Base-by-base conservation (phyloP, 2,329 filamentous ascomycete species). In the Colletotrichum destructivum region DNA sequence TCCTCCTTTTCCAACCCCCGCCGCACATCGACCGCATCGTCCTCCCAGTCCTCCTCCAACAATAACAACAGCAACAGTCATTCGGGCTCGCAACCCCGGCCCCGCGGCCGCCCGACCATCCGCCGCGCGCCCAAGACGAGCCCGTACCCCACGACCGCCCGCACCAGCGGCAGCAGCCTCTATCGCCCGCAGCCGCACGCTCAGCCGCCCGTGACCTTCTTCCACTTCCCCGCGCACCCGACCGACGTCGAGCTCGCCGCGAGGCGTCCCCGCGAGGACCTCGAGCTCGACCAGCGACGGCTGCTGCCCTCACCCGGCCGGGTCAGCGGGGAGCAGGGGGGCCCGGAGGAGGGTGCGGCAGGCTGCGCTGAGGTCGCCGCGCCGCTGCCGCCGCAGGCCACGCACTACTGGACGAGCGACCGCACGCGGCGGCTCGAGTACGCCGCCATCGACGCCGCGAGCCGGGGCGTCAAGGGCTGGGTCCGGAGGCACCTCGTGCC, bases 351-450 rank as follows among this genome's bases (percentile, higher is more conserved):
- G 67, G 74, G 51, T 26, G 26, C 26, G 26, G 26, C 26, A 26
- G 26, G 26, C 64, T 74, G 26, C 74, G 72, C 23, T 74, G 69
- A 62, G 12, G 51, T 77, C 1, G 69, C 79, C 1, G 69, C 79
- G 2, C 81, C 82, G 44, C 80, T 83, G 3, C 82, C 84, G 2
- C 89, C 88, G 15, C 88, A 88, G 4, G 91, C 90, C 3, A 89
- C 88, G 1, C 89, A 91, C 77, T 92, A 92, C 80, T 92, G 90
- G 90, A 92, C 89, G 1, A 91, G 88, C 76, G 88, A 91, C 77
- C 84, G 84, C 64, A 91, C 90, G 0, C 85, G 90, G 4, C 84
- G 89, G 13, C 83, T 91, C 4, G 90, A 92, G 81, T 92, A 92
- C 75, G 90, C 89, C 0, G 90, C 90, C 66, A 92, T 92, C 51